Base-by-base conservation (phyloP, 345 rosid species). In the Populus euphratica region DNA sequence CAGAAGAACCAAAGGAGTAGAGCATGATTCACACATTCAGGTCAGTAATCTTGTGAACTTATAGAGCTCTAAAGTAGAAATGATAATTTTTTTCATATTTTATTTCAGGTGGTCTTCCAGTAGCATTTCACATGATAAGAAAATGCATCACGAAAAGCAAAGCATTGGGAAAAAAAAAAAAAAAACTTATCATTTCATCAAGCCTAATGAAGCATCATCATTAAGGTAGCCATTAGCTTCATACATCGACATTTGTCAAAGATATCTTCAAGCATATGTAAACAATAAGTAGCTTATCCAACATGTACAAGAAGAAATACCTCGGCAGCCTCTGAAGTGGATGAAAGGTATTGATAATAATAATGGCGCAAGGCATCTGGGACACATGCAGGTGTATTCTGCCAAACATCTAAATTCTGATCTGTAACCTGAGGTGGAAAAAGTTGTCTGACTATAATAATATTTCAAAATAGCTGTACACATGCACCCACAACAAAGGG, bases 291-390 rank as follows among this genome's bases (percentile, higher is more conserved):
- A 65, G 66, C 77, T 54, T 78, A 86, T 61, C 25, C 5, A 43
- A 50, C 44, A 73, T 50, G 68, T 61, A 76, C 69, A 80, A 20
- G 35, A 73, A 65, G 66, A 68, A 72, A 79, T 82, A 87, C 98
- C 99, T 95, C 97, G 77, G 99, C 99, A 83, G 98, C 99, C 83
- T 90, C 92, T 61, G 97, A 70, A 76, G 97, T 93, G 81, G 98
- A 95, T 16, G 98, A 95, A 81, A 95, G 98, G 85, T 95, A 93
- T 79, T 95, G 97, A 87, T 95, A 95, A 77, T 95, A 95, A 83
- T 92, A 95, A 83, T 91, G 96, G 75, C 97, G 94, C 79, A 95
- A 83, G 61, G 99, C 99, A 91, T 95, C 98, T 69, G 94, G 93
- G 36, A 93, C 97, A 61, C 79, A 69, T 68, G 99, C 99, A 66